These are phyloP conservation scores for Albugo candida DNA, from an alignment of 352 stramenopile genomes.

Conservation along the genomic window DNA sequence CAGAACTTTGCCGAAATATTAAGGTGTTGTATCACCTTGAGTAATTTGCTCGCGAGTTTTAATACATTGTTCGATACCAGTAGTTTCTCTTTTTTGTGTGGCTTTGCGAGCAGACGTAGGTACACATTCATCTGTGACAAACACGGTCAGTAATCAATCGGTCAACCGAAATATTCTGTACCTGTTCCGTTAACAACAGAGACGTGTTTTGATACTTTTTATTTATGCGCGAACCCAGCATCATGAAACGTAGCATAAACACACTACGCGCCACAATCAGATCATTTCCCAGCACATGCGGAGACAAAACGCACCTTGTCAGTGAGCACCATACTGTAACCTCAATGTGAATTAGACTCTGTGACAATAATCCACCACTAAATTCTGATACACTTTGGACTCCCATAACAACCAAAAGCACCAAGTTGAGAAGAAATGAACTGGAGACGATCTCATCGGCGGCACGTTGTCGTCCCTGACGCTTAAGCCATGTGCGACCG, in stretches of 20 bases:
- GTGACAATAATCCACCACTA: slow-evolving; percentile 19
- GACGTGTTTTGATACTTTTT: slow-evolving; percentile 85
- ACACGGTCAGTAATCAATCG: neutral
- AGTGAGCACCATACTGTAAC: slow-evolving; percentile 77
- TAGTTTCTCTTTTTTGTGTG: slow-evolving; percentile 79
- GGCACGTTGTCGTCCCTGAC: slow-evolving; percentile 60
- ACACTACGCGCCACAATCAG: slow-evolving; percentile 20
- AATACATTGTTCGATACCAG: slow-evolving; percentile 81
- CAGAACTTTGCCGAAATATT: neutral
- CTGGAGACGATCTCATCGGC: slow-evolving; percentile 80
- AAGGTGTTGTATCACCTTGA: slow-evolving; percentile 27
- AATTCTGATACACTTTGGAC: slow-evolving; percentile 61
- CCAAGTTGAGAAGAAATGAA: slow-evolving; percentile 73
- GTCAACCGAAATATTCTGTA: slow-evolving; percentile 9
- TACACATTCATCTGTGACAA: slow-evolving; percentile 67
- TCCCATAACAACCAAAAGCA: slow-evolving; percentile 70
- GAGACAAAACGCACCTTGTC: slow-evolving; percentile 23
- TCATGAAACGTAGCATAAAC: slow-evolving; percentile 83
- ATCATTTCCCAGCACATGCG: neutral
- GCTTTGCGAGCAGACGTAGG: slow-evolving; percentile 57
- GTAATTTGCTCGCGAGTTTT: slow-evolving; percentile 79
- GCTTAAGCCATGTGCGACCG: slow-evolving; percentile 75
- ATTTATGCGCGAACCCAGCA: slow-evolving; percentile 81
- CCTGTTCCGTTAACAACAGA: slow-evolving; percentile 78
- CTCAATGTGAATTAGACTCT: slow-evolving; percentile 62